A percentile compares a stretch with the other conserved stretches of the same genome.
These are phyloP conservation scores for Holtermanniella nyarrowii DNA, from an alignment of 768 basidiomycete genomes.

Conservation along the genomic window DNA sequence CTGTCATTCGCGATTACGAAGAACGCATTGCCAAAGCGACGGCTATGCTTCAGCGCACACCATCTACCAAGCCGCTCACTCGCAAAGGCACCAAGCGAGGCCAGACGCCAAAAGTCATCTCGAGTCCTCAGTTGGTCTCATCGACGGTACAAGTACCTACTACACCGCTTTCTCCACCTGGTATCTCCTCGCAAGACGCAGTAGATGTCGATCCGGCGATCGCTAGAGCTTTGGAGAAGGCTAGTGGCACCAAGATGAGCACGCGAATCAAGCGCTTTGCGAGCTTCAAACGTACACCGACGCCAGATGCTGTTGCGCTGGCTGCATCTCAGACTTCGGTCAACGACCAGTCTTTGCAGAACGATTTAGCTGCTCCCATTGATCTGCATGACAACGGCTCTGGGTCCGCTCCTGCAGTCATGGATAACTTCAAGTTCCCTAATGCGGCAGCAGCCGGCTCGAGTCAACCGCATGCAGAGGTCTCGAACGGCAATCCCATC, in stretches of 20 bases:
- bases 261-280: conserved; percentile 25
- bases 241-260: conserved; percentile 28
- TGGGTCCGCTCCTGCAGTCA: neutral
- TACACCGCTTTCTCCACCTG: conserved; percentile 7
- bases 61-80: conserved; percentile 16
- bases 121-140: conserved; percentile 25
- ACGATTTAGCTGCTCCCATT: neutral
- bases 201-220: conserved; percentile 3
- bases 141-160: conserved; percentile 19
- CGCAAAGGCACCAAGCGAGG: conserved; percentile 21
- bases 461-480: too few species aligned
- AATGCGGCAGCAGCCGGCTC: neutral
- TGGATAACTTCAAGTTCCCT: neutral
- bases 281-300: conserved; percentile 15
- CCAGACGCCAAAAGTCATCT: conserved; percentile 21
- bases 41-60: conserved; percentile 25
- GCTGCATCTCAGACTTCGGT: neutral
- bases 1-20: conserved; percentile 24
- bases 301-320: neutral
- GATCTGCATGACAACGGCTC: neutral
- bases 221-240: conserved; percentile 15
- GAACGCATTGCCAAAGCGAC: conserved; percentile 31
- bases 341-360: neutral
- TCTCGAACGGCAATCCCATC: neutral
- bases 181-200: neutral